Base-by-base conservation (phyloP, 441 rosid genomes). In the Populus tomentosa region DNA sequence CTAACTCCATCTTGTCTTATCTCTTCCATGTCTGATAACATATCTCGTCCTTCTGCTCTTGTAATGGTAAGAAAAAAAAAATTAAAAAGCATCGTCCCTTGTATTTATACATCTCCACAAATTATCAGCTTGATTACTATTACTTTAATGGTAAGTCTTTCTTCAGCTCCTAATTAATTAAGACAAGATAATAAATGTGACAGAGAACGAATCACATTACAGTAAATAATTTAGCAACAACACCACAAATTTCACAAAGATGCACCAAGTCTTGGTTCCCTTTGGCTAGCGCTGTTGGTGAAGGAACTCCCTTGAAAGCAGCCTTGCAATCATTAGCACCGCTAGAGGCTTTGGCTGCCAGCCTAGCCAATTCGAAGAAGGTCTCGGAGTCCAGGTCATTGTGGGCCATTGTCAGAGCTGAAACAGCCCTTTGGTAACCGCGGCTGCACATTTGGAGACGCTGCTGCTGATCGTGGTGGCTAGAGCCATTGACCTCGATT, bases 371-470 rank as follows among this genome's bases (percentile, higher is more conserved):
- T 28, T 71, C 79, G 53, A 67, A 82, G 70, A 56, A 85, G 40
- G 82, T 80, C 75, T 87, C 87, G 7, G 88, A 85, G 73, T 85
- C 76, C 81, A 87, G 56, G 71, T 84, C 82, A 8, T 76, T 56
- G 42, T 69, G 24, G 4, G 85, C 85, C 71, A 42, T 59, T 11
- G 2, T 64, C 2, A 84, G 36, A 0, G 75, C 66, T 4, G 33
- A 63, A 8, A 70, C 26, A 6, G 82, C 84, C 63, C 18, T 66
- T 2, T 18, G 11, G 62, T 87, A 87, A 33, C 80, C 79, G 24
- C 21, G 46, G 6, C 69, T 14, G 69, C 87, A 85, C 5, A 36
- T 38, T 20, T 71, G 46, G 2, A 85, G 87, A 7, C 77, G 38
- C 10, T 59, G 50, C 74, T 36, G 40, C 63, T 26, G 0, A 6